Base-by-base conservation (phyloP, 2,329 filamentous ascomycete species). In the Colletotrichum liriopes region DNA sequence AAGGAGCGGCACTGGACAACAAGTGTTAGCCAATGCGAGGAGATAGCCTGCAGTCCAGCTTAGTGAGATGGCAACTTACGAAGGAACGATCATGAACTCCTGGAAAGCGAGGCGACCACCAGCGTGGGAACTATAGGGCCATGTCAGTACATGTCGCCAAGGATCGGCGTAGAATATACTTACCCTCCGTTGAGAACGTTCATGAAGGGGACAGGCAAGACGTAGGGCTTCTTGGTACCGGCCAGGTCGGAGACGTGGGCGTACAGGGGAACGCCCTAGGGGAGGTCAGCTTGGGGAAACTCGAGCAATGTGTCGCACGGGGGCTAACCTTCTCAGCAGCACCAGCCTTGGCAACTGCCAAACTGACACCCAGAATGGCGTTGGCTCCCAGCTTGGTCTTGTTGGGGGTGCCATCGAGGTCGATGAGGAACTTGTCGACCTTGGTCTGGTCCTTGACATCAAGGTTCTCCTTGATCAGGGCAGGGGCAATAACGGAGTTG, bases 91-190 rank as follows among this genome's bases (percentile, higher is more conserved):
- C 94, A 97, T 97, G 90, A 97, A 97, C 86, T 97, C 94, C 86
- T 97, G 94, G 91, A 97, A 97, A 77, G 94, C 94, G 79, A 97
- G 91, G 83, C 95, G 94, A 81, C 96, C 96, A 90, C 96, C 96
- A 77, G 96, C 96, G 89, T 99, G 96, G 81, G 96, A 98, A 78
- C 96, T 87, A 35, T 23, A 45, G 49, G 29, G 9, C 8, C 8
- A 32, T 41, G 52, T 67, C 23, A 64, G 70, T n/a, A 37, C 18
- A 20, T 64, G 20, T 37, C 45, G 52, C 4, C 8, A n/a, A n/a
- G 52, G 39, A 35, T 52, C 1, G 35, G 5, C 18, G 18, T 2
- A 35, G 45, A 20, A 35, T 18, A 52, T 29, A 76, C 84, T 81
- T 79, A 87, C 85, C 86, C 88, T 79, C 94, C 94, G 85, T 97